Conservation (phyloP, 129 eudicot genomes). For the Dittrichia graveolens region DNA sequence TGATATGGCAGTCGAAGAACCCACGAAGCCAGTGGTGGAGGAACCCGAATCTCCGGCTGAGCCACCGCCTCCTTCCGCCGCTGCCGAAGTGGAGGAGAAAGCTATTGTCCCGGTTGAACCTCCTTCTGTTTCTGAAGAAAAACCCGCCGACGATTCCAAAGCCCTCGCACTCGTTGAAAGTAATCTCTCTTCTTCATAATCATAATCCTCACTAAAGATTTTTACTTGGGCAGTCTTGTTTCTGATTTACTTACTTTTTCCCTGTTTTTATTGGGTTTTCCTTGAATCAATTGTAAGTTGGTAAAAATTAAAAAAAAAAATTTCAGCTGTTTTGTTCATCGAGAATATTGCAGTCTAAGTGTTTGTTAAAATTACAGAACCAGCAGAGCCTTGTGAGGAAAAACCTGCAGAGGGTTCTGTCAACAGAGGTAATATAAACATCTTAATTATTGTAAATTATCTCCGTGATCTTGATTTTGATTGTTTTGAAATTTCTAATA, state of each 20-base stretch:
- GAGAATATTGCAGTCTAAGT: constrained; percentile 23
- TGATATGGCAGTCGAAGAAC: constrained; percentile 65
- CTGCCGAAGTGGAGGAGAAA: constrained; percentile 62
- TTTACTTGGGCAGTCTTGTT: not conserved
- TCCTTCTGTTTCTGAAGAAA: constrained; percentile 49
- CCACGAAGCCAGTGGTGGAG: constrained; percentile 50
- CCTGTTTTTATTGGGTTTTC: not conserved
- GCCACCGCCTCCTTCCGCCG: constrained; percentile 27
- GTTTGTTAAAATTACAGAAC: constrained; percentile 42
- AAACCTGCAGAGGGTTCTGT: constrained; percentile 73
- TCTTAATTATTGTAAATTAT: not conserved
- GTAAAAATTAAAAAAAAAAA: not conserved
- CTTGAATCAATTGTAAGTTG: not conserved
- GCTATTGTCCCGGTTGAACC: constrained; percentile 47
- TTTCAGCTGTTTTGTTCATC: constrained; percentile 1
- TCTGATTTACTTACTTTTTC: not conserved
- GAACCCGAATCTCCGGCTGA: constrained; percentile 51
- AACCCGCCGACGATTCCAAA: constrained; percentile 62
- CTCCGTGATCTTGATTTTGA: not conserved
- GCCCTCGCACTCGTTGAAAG: constrained; percentile 67
- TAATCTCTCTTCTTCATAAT: constrained; percentile 26
- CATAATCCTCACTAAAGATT: not conserved
- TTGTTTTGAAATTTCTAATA: not conserved
- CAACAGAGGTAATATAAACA: constrained; percentile 60
- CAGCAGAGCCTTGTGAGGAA: constrained; percentile 59